Percentiles rank a stretch among this genome's conserved stretches.
Conservation (phyloP, 2,329 filamentous ascomycete species). For the Venturia nashicola region DNA sequence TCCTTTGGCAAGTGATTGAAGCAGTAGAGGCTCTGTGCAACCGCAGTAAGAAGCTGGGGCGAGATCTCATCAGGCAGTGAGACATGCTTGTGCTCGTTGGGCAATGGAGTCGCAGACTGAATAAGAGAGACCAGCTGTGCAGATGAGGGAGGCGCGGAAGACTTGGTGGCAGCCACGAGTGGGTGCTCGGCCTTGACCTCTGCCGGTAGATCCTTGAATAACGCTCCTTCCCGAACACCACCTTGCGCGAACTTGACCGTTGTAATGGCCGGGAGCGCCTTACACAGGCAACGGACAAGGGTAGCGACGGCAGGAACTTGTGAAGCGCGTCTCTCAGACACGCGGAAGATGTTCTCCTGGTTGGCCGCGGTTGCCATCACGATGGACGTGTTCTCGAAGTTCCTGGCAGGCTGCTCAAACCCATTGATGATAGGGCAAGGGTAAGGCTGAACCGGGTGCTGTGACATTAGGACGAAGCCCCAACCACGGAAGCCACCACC, state of each 20-base stretch:
- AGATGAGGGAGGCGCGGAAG: conserved; percentile 38
- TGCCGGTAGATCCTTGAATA: conserved; percentile 57
- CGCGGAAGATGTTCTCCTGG: conserved; percentile 44
- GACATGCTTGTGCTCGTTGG: neutral
- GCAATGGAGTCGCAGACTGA: conserved; percentile 31
- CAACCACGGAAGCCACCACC: conserved; percentile 86
- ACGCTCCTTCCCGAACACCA: conserved; percentile 71
- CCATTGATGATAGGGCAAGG: conserved; percentile 74
- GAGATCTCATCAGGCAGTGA: conserved; percentile 10
- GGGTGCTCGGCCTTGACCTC: conserved; percentile 53
- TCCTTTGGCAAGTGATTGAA: conserved; percentile 33
- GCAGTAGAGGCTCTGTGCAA: conserved; percentile 47
- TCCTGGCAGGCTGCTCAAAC: conserved; percentile 51
- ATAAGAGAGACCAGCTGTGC: conserved; percentile 37
- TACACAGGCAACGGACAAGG: conserved; percentile 62
- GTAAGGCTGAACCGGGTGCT: conserved; percentile 63
- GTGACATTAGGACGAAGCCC: conserved; percentile 77
- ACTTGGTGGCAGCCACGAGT: conserved; percentile 47
- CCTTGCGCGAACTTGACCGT: conserved; percentile 76
- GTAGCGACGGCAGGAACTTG: conserved; percentile 79
- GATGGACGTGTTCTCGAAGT: conserved; percentile 46
- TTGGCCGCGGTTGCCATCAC: conserved; percentile 29
- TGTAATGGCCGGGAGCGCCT: conserved; percentile 57
- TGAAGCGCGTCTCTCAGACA: conserved; percentile 64
- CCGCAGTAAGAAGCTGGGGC: conserved; percentile 35